A percentile compares a stretch with the other conserved stretches of the same genome.
phyloP scores from a whole-genome alignment of 2,329 filamentous ascomycete genomes.

The Fusarium sp. region DNA sequence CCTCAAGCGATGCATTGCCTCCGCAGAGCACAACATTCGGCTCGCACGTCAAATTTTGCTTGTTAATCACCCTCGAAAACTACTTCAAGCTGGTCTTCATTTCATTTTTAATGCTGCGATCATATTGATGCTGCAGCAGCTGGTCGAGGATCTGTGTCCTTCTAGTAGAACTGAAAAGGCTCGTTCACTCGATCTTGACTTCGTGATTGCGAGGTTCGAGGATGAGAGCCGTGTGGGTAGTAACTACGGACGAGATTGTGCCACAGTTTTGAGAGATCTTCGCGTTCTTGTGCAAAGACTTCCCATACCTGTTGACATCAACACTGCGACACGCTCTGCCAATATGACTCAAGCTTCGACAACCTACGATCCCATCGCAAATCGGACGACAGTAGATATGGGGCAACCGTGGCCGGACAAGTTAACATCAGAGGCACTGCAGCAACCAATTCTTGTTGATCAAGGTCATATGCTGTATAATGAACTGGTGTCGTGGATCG shows the following conservation, averaged over 20 bases:
- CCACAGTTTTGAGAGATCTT: conserved; percentile 56
- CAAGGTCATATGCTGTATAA: conserved; percentile 52
- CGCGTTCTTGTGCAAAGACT: conserved; percentile 54
- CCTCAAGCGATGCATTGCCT: conserved; percentile 57
- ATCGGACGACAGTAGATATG: conserved; percentile 40
- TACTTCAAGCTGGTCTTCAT: conserved; percentile 61
- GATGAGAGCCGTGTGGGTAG: conserved; percentile 55
- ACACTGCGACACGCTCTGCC: conserved; percentile 1
- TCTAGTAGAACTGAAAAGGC: conserved; percentile 44
- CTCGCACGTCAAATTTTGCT: conserved; percentile 57
- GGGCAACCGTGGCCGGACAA: conserved; percentile 42
- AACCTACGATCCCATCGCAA: conserved; percentile 36
- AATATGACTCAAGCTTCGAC: conserved; percentile 27
- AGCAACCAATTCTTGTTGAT: conserved; percentile 48
- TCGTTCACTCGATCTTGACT: conserved; percentile 52
- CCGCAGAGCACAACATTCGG: conserved; percentile 60
- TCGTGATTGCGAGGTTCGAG: conserved; percentile 58
- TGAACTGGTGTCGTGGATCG: conserved; percentile 55
- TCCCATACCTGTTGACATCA: conserved; percentile 38
- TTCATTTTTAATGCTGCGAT: conserved; percentile 64
- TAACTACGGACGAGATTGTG: conserved; percentile 55
- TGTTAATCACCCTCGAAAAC: conserved; percentile 54
- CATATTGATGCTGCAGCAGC: conserved; percentile 60
- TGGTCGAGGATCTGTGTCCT: conserved; percentile 53
- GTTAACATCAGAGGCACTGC: conserved; percentile 29